These are phyloP conservation scores for Gloeophyllum trabeum DNA, from an alignment of 768 basidiomycete species.

Conservation along the genomic window DNA sequence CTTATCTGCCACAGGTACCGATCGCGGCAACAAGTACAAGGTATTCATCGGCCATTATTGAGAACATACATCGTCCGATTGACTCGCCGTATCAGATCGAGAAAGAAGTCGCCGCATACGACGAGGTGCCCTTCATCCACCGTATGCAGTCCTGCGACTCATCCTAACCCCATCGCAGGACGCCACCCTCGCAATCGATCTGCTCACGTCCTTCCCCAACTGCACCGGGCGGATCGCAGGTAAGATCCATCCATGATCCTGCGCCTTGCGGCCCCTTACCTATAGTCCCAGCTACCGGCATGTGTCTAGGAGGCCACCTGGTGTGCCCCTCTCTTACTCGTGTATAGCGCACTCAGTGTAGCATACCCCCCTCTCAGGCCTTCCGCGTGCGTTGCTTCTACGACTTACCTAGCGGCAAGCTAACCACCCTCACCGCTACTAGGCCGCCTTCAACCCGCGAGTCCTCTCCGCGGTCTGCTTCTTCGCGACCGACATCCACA, in stretches of 20 bases:
- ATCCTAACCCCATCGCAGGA: constrained; percentile 37
- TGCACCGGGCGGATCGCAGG: constrained; percentile 91
- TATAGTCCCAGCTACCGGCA: constrained; percentile 58
- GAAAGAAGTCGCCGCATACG: constrained; percentile 79
- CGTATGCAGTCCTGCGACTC: neutral
- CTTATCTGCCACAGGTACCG: constrained; percentile 41
- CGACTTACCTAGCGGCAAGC: neutral
- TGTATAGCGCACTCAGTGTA: constrained; percentile 18
- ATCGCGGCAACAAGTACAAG: constrained; percentile 91
- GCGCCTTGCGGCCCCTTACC: constrained; percentile 11
- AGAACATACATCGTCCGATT: constrained; percentile 1
- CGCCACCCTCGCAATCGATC: constrained; percentile 63
- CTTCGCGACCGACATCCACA: constrained; percentile 92
- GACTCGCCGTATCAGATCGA: constrained; percentile 48
- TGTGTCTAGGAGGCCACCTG: constrained; percentile 85
- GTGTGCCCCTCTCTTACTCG: constrained; percentile 34
- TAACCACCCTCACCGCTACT: neutral
- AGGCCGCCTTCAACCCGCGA: constrained; percentile 86
- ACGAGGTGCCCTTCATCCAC: constrained; percentile 45
- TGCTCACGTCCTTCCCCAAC: constrained; percentile 59
- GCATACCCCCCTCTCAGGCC: constrained; percentile 23
- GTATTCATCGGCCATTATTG: constrained; percentile 19
- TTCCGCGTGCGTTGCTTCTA: constrained; percentile 30
- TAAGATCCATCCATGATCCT: constrained; percentile 17
- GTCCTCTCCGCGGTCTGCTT: constrained; percentile 83